These are phyloP conservation scores for Globisporangium barbulae DNA, from an alignment of 352 stramenopile genomes.

Conservation along the genomic window DNA sequence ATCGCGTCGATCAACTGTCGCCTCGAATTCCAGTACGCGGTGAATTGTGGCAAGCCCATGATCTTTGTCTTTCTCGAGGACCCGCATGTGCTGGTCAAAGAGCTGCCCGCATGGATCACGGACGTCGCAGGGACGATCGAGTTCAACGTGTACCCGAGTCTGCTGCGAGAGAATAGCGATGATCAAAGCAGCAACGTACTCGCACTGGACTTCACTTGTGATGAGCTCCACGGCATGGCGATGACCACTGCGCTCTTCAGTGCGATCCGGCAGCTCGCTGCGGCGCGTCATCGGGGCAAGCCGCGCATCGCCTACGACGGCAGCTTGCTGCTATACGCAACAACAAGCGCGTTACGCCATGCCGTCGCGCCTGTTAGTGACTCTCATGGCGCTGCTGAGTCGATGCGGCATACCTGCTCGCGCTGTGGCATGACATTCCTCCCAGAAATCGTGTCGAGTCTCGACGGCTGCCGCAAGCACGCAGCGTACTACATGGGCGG, in stretches of 20 bases:
- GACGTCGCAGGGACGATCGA: slow-evolving; percentile 23
- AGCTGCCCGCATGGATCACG: slow-evolving; percentile 37
- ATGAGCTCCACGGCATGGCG: slow-evolving; percentile 25
- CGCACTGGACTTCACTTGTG: slow-evolving; percentile 29
- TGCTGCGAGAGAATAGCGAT: slow-evolving; percentile 14
- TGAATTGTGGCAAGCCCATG: slow-evolving; percentile 33
- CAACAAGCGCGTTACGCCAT: slow-evolving; percentile 30
- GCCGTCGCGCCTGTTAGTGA: slow-evolving; percentile 4
- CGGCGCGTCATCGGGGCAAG: slow-evolving; percentile 21
- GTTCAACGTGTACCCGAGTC: slow-evolving; percentile 38
- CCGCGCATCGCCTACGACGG: slow-evolving; percentile 33
- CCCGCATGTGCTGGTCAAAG: slow-evolving; percentile 13
- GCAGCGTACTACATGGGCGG: slow-evolving; percentile 48
- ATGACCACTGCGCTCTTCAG: slow-evolving; percentile 38
- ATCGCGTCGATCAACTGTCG: slow-evolving; percentile 48
- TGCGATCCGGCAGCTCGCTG: slow-evolving; percentile 38
- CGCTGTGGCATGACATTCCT: slow-evolving; percentile 36
- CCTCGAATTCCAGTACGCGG: slow-evolving; percentile 56
- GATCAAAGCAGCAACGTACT: slow-evolving; percentile 19
- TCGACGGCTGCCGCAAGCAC: slow-evolving; percentile 38
- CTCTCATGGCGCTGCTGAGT: too few relatives aligned
- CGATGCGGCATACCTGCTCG: slow-evolving; percentile 24
- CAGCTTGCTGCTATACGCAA: slow-evolving; percentile 40
- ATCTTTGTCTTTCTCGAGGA: slow-evolving; percentile 49
- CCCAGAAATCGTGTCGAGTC: slow-evolving; percentile 21